phyloP scores from a whole-genome alignment of 129 eudicot genomes.

The Flaveria brownii region DNA sequence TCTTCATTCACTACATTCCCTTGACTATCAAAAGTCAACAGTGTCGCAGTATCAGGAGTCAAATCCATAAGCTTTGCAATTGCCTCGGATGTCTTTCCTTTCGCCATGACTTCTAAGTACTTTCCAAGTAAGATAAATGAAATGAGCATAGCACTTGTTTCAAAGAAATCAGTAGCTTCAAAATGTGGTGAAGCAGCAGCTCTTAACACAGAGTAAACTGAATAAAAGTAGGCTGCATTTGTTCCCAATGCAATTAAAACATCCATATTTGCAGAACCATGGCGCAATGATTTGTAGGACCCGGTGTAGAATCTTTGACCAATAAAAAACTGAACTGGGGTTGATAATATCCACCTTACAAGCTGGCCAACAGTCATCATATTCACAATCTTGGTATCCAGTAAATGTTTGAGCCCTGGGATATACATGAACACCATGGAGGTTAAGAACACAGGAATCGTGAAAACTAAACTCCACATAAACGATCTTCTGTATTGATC shows the following conservation, averaged over 20 bases:
- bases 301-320: conserved; percentile 78
- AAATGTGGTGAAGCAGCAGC: conserved; percentile 69
- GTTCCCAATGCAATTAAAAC: conserved; percentile 83
- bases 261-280: conserved; percentile 90
- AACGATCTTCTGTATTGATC: conserved; percentile 57
- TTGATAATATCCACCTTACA: conserved; percentile 68
- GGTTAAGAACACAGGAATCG: conserved; percentile 72
- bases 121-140: conserved; percentile 91
- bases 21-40: conserved; percentile 60
- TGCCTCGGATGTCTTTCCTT: conserved; percentile 97
- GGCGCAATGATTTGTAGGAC: conserved; percentile 63
- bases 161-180: conserved; percentile 76
- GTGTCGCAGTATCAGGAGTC: conserved; percentile 78
- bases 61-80: conserved; percentile 94
- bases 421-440: conserved; percentile 91
- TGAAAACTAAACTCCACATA: conserved; percentile 78
- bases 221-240: conserved; percentile 84
- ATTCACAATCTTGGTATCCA: conserved; percentile 57
- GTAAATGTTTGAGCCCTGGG: conserved; percentile 57
- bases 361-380: conserved; percentile 69
- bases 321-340: conserved; percentile 85
- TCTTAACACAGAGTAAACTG: conserved; percentile 76
- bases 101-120: conserved; percentile 86
- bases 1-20: conserved; percentile 70
- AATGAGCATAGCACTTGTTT: conserved; percentile 95